phyloP scores from a whole-genome alignment of 2,329 filamentous ascomycete species.

The Coniochaeta ligniaria region DNA sequence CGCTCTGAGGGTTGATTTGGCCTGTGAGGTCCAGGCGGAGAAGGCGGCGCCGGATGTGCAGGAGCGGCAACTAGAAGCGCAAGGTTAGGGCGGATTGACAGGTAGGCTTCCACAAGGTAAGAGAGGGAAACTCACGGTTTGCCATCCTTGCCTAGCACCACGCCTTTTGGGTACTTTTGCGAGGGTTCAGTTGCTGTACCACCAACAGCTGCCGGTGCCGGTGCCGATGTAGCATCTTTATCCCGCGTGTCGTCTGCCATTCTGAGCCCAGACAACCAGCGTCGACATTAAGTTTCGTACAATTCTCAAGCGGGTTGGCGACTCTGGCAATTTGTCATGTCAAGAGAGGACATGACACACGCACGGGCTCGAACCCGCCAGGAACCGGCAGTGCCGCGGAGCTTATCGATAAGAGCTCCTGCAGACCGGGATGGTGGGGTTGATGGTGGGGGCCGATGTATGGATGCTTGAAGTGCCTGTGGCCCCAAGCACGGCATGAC shows the following conservation, averaged over 20 bases:
- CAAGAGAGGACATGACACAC: too few species aligned
- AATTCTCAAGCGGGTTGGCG: too few species aligned
- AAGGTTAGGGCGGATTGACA: not conserved
- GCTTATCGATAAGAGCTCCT: not conserved
- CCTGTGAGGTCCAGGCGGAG: conserved; percentile 49
- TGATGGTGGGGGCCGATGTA: too few species aligned
- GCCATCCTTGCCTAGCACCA: conserved; percentile 72
- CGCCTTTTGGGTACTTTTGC: conserved; percentile 59
- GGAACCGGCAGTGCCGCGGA: not conserved
- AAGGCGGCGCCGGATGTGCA: conserved; percentile 61
- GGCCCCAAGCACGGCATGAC: too few species aligned
- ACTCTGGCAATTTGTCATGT: too few species aligned
- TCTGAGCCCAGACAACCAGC: not conserved
- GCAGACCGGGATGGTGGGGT: too few species aligned
- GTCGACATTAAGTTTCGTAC: too few species aligned
- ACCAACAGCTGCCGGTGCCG: not conserved
- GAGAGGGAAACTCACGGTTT: conserved; percentile 60
- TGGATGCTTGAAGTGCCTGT: too few species aligned
- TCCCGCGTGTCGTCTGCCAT: conserved; percentile 3
- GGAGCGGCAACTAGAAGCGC: conserved; percentile 55
- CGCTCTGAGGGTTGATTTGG: conserved; percentile 31
- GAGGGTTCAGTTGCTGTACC: conserved; percentile 22
- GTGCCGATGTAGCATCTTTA: not conserved
- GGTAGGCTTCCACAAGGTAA: conserved; percentile 4
- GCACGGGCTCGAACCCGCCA: not conserved